Percentiles rank a stretch among this genome's conserved stretches.
phyloP scores from a whole-genome alignment of 495 filamentous ascomycete species.

The Tuber umbilicatum region DNA sequence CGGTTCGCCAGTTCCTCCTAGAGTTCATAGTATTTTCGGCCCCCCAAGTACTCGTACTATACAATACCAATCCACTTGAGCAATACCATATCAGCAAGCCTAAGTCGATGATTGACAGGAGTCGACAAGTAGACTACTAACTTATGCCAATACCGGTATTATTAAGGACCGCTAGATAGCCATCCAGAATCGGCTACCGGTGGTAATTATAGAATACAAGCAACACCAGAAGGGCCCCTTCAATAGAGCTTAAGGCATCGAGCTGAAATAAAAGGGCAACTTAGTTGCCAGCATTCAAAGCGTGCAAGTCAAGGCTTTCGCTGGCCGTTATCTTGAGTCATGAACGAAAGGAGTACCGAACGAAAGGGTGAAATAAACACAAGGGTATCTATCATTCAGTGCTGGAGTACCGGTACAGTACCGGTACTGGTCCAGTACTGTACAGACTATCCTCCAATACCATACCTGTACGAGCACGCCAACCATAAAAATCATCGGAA shows the following conservation, averaged over 20 bases:
- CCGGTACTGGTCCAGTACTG: background rate
- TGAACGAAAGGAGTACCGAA: background rate
- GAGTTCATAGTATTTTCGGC: background rate
- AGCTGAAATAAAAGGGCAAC: background rate
- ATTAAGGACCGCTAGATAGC: no score
- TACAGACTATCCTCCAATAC: background rate
- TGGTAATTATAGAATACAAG: no score
- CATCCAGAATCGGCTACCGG: no score
- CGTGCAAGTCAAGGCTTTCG: background rate
- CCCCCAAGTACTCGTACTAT: background rate
- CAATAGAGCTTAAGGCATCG: background rate
- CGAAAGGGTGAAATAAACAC: background rate
- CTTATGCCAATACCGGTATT: background rate
- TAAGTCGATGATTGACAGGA: background rate
- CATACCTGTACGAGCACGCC: background rate
- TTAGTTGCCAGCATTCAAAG: background rate
- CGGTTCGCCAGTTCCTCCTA: background rate
- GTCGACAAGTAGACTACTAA: no score
- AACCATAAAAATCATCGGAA: background rate
- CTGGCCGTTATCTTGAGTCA: background rate
- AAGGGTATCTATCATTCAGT: no score
- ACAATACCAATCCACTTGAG: no score
- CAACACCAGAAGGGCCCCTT: background rate
- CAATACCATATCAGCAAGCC: background rate
- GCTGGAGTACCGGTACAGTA: background rate